These are phyloP conservation scores for Dacryopinax spathularia DNA, from an alignment of 768 basidiomycete species.

Conservation along the genomic window DNA sequence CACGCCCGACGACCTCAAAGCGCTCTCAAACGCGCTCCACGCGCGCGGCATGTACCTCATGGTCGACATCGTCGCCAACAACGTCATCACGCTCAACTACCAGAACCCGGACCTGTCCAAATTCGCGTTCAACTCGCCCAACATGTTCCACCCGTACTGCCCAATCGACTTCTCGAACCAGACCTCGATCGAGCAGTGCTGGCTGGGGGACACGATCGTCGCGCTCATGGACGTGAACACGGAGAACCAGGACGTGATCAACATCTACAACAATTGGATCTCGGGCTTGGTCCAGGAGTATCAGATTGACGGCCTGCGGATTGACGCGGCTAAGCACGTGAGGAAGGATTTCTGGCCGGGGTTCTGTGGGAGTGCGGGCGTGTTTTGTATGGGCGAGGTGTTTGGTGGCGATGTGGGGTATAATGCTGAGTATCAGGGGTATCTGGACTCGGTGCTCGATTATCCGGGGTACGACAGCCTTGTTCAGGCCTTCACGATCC, in stretches of 20 bases:
- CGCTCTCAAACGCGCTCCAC: slow-evolving; percentile 52
- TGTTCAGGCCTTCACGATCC: slow-evolving; percentile 51
- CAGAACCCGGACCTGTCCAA: slow-evolving; percentile 46
- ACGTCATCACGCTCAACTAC: slow-evolving; percentile 57
- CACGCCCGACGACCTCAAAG: slow-evolving; percentile 53
- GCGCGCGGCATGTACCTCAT: slow-evolving; percentile 69
- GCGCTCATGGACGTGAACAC: slow-evolving; percentile 72
- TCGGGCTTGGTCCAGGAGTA: slow-evolving; percentile 51
- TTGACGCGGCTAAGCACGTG: slow-evolving; percentile 60
- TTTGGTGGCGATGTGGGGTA: slow-evolving; percentile 34
- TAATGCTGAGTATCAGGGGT: slow-evolving; percentile 37
- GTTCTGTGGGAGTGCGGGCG: slow-evolving; percentile 60
- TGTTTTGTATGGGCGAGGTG: slow-evolving; percentile 80
- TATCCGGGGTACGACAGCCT: slow-evolving; percentile 57
- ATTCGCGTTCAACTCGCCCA: slow-evolving; percentile 47
- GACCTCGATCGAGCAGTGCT: slow-evolving; percentile 61
- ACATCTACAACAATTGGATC: slow-evolving; percentile 57
- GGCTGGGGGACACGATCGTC: slow-evolving; percentile 66
- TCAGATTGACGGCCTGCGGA: slow-evolving; percentile 70
- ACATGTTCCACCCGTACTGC: slow-evolving; percentile 60
- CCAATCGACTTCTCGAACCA: slow-evolving; percentile 53
- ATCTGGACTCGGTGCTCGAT: slow-evolving; percentile 56
- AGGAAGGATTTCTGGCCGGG: slow-evolving; percentile 59
- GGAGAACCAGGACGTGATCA: slow-evolving; percentile 45
- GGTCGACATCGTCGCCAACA: slow-evolving; percentile 76